Conservation (phyloP, 2,329 filamentous ascomycete genomes). For the Talaromyces sp. region DNA sequence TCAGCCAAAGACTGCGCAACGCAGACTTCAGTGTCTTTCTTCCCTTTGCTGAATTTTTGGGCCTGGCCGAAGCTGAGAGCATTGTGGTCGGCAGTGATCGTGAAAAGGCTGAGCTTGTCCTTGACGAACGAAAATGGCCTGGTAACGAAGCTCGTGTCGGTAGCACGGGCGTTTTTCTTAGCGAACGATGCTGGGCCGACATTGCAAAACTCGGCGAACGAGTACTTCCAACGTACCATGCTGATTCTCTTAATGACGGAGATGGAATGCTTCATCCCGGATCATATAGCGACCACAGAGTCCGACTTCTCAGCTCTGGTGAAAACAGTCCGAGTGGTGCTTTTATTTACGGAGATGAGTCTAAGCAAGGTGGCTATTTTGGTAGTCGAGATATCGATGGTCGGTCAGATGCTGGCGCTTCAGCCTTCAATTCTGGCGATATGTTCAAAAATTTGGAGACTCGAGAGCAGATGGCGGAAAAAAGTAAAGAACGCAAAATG, state of each 20-base stretch:
- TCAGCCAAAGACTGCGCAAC: slow-evolving; percentile 85
- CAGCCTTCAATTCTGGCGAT: slow-evolving; percentile 86
- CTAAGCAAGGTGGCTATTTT: slow-evolving; percentile 71
- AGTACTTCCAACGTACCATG: slow-evolving; percentile 56
- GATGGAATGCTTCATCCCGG: slow-evolving; percentile 57
- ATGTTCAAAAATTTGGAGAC: slow-evolving; percentile 99
- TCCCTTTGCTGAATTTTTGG: slow-evolving; percentile 92
- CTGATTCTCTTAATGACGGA: slow-evolving; percentile 55
- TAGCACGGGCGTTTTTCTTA: slow-evolving; percentile 90
- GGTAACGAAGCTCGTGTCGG: slow-evolving; percentile 86
- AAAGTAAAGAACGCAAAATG: slow-evolving; percentile 85
- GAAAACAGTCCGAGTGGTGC: slow-evolving; percentile 52
- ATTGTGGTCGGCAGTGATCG: slow-evolving; percentile 86
- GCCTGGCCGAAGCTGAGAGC: slow-evolving; percentile 77
- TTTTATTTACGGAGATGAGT: slow-evolving; percentile 69
- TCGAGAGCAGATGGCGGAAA: slow-evolving; percentile 89
- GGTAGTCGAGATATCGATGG: slow-evolving; percentile 73
- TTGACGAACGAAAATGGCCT: slow-evolving; percentile 90
- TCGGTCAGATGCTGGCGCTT: slow-evolving; percentile 86
- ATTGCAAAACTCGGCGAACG: slow-evolving; percentile 70
- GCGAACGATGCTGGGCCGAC: slow-evolving; percentile 92
- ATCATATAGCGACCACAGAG: slow-evolving; percentile 50
- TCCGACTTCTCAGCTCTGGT: slow-evolving; percentile 50
- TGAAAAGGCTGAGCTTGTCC: slow-evolving; percentile 85
- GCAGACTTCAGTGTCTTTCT: slow-evolving; percentile 95